A percentile compares a stretch with the other conserved stretches of the same genome.
These are phyloP conservation scores for Davidsoniella neocaledoniae DNA, from an alignment of 2,329 filamentous ascomycete genomes.

Conservation along the genomic window DNA sequence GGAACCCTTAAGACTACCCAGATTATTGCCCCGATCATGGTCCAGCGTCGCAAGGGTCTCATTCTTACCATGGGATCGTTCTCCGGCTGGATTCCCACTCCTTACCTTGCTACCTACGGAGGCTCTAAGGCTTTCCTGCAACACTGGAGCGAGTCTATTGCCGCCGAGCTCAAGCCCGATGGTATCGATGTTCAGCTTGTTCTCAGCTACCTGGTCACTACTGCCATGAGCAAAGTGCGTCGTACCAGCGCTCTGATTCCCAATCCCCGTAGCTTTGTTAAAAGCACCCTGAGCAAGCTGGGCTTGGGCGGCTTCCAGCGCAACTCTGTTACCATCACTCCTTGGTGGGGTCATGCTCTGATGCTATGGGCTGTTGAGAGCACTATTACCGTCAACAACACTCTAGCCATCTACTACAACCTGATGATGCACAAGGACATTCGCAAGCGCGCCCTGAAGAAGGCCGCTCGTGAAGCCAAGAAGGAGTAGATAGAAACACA, in stretches of 20 bases:
- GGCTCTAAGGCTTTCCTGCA: constrained; percentile 97
- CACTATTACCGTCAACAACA: constrained; percentile 33
- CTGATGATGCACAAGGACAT: constrained; percentile 67
- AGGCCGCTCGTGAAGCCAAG: constrained; percentile 68
- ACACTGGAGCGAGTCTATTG: constrained; percentile 81
- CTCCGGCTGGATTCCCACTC: constrained; percentile 79
- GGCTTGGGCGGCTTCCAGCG: constrained; percentile 59
- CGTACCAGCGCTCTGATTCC: constrained; percentile 63
- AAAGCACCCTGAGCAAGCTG: constrained; percentile 60
- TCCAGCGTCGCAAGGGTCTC: constrained; percentile 66
- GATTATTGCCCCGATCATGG: constrained; percentile 69
- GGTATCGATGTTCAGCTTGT: constrained; percentile 84
- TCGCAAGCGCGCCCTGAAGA: constrained; percentile 63
- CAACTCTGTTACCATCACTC: constrained; percentile 71
- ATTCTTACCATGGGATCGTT: constrained; percentile 97
- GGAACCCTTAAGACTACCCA: constrained; percentile 81
- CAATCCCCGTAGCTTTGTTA: constrained; percentile 67
- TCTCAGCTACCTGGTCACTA: constrained; percentile 82
- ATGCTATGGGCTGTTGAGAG: constrained; percentile 70
- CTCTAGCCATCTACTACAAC: constrained; percentile 32
- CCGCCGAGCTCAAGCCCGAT: constrained; percentile 61
- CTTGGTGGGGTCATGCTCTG: constrained; percentile 80
- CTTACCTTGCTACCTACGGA: constrained; percentile 86
- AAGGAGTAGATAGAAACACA: constrained; percentile 25
- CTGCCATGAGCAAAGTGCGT: constrained; percentile 92